phyloP scores from a whole-genome alignment of 1,139 yeast species.

The Yamadazyma kanchanaburiensis region DNA sequence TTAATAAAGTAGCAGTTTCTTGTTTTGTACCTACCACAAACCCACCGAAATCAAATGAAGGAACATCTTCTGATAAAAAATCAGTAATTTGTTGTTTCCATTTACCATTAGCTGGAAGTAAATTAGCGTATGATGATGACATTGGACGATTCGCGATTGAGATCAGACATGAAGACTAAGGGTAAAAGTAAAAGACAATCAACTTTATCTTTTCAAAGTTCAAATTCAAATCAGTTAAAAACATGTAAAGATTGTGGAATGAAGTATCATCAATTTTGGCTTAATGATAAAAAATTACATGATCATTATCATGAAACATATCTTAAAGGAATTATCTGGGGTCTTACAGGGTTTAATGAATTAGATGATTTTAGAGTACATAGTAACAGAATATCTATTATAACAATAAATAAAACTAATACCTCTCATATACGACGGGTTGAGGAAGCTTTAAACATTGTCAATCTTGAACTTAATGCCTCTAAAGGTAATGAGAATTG shows the following conservation, averaged over 20 bases:
- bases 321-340: constrained; percentile 48
- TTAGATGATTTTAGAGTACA: too few species aligned
- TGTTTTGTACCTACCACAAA: constrained; percentile 80
- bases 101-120: constrained; percentile 68
- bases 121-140: constrained; percentile 37
- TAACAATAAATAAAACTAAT: too few species aligned
- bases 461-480: constrained; percentile 60
- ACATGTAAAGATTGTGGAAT: constrained; percentile 59
- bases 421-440: constrained; percentile 24
- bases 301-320: constrained; percentile 44
- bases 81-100: constrained; percentile 79
- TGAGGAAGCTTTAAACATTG: constrained; percentile 38
- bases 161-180: too few species aligned
- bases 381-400: too few species aligned
- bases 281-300: constrained; percentile 47
- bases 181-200: too few species aligned
- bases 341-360: too few species aligned
- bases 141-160: too few species aligned
- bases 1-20: constrained; percentile 73
- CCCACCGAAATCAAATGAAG: constrained; percentile 92
- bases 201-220: too few species aligned
- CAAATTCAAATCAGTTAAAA: too few species aligned
- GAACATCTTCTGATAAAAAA: constrained; percentile 85
- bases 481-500: constrained; percentile 50
- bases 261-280: constrained; percentile 48